These are phyloP conservation scores for Fragilaria radians DNA, from an alignment of 108 stramenopile genomes.

Conservation along the genomic window DNA sequence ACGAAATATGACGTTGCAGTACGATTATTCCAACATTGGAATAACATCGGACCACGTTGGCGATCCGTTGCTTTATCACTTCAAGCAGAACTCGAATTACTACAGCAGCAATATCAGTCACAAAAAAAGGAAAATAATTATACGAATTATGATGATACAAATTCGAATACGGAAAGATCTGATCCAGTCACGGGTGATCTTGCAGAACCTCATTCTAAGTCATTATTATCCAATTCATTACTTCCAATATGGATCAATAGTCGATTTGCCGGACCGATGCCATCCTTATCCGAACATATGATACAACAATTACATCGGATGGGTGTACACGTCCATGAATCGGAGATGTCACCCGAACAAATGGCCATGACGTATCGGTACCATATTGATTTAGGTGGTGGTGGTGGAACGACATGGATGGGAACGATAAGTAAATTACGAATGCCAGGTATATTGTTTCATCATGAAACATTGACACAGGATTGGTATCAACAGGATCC, in stretches of 20 bases:
- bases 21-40: not conserved
- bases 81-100: too few species aligned
- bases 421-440: slow-evolving; percentile 37
- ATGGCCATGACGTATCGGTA: slow-evolving; percentile 32
- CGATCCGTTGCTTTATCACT: not conserved
- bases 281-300: not conserved
- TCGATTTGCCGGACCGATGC: not conserved
- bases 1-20: not conserved
- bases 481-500: slow-evolving; percentile 4
- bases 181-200: too few species aligned
- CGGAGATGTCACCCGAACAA: not conserved
- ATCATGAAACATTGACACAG: slow-evolving; percentile 18
- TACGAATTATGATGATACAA: too few species aligned
- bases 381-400: slow-evolving; percentile 47
- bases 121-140: too few species aligned
- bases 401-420: slow-evolving; percentile 43
- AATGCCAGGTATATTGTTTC: slow-evolving; percentile 15
- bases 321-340: not conserved
- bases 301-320: not conserved
- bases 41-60: not conserved
- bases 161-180: too few species aligned
- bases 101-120: too few species aligned
- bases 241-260: not conserved
- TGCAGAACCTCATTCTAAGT: too few species aligned
- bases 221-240: too few species aligned